Conservation (phyloP, 23 red algal genomes). For the Gracilaria caudata region DNA sequence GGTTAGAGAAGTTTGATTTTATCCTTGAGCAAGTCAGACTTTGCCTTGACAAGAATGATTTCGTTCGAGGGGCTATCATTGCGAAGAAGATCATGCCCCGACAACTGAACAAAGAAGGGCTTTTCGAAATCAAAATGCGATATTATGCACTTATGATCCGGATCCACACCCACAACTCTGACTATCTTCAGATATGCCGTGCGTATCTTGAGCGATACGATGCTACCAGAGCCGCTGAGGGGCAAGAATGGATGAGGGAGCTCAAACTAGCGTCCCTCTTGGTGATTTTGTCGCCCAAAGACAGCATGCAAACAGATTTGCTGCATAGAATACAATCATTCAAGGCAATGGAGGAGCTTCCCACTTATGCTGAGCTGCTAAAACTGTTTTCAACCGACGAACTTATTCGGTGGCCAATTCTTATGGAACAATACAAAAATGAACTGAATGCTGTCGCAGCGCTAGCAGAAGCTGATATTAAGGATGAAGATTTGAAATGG, state of each 20-base stretch:
- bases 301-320: constrained; percentile 86
- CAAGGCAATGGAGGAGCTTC: constrained; percentile 78
- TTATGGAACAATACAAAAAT: constrained; percentile 63
- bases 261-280: constrained; percentile 75
- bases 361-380: constrained; percentile 70
- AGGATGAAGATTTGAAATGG: constrained; percentile 84
- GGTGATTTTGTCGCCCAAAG: constrained; percentile 70
- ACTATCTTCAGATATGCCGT: constrained; percentile 86
- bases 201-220: constrained; percentile 87
- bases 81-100: constrained; percentile 95
- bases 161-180: constrained; percentile 77
- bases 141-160: constrained; percentile 91
- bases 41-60: constrained; percentile 91
- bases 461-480: constrained; percentile 58
- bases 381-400: constrained; percentile 90
- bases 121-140: constrained; percentile 70
- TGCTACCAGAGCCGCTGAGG: constrained; percentile 44
- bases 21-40: constrained; percentile 97
- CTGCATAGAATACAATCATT: constrained; percentile 78
- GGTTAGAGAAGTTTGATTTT: constrained; percentile 91
- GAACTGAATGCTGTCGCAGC: constrained; percentile 47
- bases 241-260: constrained; percentile 59
- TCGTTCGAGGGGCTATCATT: constrained; percentile 89
- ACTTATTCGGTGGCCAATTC: constrained; percentile 85
- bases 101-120: constrained; percentile 76